These are phyloP conservation scores for Phytophthora fragariaefolia DNA, from an alignment of 352 stramenopile species.

Conservation along the genomic window DNA sequence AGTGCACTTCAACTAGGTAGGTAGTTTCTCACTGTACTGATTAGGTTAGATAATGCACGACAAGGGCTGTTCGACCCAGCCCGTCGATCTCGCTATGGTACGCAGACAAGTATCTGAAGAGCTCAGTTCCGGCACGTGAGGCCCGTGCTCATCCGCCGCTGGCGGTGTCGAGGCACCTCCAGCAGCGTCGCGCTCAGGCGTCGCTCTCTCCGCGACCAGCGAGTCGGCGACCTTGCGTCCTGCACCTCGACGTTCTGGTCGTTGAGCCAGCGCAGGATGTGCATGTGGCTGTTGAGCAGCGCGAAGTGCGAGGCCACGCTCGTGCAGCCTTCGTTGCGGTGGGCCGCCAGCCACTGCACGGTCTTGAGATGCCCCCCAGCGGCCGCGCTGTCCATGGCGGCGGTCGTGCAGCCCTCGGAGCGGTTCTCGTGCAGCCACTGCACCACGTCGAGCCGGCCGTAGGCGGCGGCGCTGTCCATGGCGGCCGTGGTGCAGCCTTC, in stretches of 20 bases:
- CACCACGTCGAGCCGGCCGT: conserved; percentile 71
- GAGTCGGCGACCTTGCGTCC: conserved; percentile 5
- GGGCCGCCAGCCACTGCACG: conserved; percentile 63
- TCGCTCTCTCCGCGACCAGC: conserved; percentile 41
- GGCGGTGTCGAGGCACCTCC: conserved; percentile 34
- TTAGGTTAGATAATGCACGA: background rate
- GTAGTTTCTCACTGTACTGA: background rate
- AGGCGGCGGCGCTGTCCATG: conserved; percentile 81
- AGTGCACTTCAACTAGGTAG: conserved; percentile 23
- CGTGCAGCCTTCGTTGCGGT: conserved; percentile 75
- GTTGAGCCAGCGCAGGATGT: conserved; percentile 72
- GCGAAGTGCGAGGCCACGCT: conserved; percentile 75
- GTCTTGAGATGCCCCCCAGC: conserved; percentile 73
- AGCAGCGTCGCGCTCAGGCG: conserved; percentile 41
- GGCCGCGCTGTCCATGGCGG: conserved; percentile 76
- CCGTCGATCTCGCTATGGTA: conserved; percentile 16
- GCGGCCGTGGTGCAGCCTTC: conserved; percentile 80
- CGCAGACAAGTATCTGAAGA: background rate
- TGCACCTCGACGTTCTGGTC: conserved; percentile 45
- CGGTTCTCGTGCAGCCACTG: conserved; percentile 76
- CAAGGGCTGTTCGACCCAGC: conserved; percentile 31
- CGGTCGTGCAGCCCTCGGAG: conserved; percentile 69
- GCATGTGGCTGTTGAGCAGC: conserved; percentile 68
- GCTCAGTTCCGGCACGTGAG: conserved; percentile 35
- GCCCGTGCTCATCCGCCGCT: conserved; percentile 38